A percentile compares a stretch with the other conserved stretches of the same genome.
These are phyloP conservation scores for Panicum miliaceum DNA, from an alignment of 176 grass and related monocot genomes.

Conservation along the genomic window DNA sequence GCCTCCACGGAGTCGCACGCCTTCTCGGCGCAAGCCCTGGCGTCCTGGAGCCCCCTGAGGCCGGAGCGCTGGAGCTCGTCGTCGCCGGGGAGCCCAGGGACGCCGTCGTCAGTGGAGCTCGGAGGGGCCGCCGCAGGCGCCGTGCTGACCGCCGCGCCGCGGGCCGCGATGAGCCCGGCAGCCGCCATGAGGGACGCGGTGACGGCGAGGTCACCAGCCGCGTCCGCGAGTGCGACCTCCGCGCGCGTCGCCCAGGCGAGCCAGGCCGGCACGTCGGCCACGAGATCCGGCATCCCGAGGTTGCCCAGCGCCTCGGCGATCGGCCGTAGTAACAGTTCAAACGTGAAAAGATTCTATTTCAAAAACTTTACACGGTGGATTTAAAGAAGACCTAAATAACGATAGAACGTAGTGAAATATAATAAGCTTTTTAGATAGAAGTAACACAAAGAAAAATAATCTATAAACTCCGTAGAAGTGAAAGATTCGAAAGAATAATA, in stretches of 20 bases:
- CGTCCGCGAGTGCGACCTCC: neutral
- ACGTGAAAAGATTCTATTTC: too few relatives aligned
- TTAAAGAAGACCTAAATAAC: too few relatives aligned
- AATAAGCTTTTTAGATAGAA: too few relatives aligned
- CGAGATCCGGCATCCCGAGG: too few relatives aligned
- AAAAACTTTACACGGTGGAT: too few relatives aligned
- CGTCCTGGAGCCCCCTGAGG: neutral
- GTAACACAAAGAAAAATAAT: too few relatives aligned
- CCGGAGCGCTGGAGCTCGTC: neutral
- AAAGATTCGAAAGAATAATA: too few relatives aligned
- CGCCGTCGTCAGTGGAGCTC: neutral
- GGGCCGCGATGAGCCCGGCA: too few relatives aligned
- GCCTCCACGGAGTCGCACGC: neutral
- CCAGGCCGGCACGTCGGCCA: neutral
- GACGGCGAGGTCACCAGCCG: neutral
- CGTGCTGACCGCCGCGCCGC: neutral
- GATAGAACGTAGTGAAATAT: too few relatives aligned
- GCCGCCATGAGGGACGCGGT: neutral
- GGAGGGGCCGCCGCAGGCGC: neutral
- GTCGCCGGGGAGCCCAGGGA: neutral
- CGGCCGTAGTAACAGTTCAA: too few relatives aligned
- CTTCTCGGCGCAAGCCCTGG: neutral
- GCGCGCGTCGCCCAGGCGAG: neutral
- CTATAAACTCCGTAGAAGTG: too few relatives aligned
- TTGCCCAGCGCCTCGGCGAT: too few relatives aligned